Evolutionary conservation across 2,329 filamentous ascomycete species (phyloP).

Genomic region (Fusarium dimerum): DNA sequence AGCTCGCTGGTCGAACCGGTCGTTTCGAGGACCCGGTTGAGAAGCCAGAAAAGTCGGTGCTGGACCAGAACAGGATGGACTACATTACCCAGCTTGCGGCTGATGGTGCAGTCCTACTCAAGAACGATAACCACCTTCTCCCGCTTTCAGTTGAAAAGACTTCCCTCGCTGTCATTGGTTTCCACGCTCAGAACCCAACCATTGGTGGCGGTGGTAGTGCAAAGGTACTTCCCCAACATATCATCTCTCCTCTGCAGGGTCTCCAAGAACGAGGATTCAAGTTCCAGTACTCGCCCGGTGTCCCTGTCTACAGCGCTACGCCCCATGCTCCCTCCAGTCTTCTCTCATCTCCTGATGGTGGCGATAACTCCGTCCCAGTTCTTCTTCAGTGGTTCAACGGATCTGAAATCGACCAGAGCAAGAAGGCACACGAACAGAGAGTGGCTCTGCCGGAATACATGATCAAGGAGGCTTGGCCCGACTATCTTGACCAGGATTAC

Average conservation of each 20-base stretch:
- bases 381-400: too few relatives aligned
- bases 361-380: too few relatives aligned
- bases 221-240: conserved; percentile 1
- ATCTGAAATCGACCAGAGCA: too few relatives aligned
- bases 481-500: conserved; percentile 6
- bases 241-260: conserved; percentile 1
- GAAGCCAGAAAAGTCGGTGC: conserved; percentile 4
- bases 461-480: conserved; percentile 16
- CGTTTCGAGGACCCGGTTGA: conserved; percentile 10
- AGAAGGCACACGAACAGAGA: too few relatives aligned
- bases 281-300: not conserved
- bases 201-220: conserved; percentile 26
- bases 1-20: conserved; percentile 1
- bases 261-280: not conserved
- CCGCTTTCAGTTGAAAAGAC: conserved; percentile 40
- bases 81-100: conserved; percentile 6
- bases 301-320: conserved; percentile 7
- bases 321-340: not conserved
- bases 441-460: conserved; percentile 7
- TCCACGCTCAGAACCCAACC: conserved; percentile 26
- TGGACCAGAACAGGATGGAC: conserved; percentile 20
- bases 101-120: conserved; percentile 53
- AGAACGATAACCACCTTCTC: conserved; percentile 58
- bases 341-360: too few relatives aligned
- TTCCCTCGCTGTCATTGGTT: conserved; percentile 25